These are phyloP conservation scores for Oryza glaberrima DNA, from an alignment of 176 grass and related monocot species.

Conservation along the genomic window DNA sequence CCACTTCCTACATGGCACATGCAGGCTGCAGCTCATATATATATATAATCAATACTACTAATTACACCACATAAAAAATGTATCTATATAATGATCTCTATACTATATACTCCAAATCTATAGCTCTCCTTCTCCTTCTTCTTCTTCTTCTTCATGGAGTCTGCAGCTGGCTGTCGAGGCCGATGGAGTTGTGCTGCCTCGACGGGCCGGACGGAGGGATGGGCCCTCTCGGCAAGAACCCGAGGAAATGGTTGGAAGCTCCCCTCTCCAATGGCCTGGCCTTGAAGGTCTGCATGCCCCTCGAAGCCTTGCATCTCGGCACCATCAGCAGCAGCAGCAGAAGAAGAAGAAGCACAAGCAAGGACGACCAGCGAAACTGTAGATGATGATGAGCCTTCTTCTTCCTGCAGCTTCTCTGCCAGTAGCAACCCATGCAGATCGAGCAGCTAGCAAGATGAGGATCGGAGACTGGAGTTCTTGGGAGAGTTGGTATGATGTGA, in stretches of 20 bases:
- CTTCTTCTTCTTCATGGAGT: constrained; percentile 26
- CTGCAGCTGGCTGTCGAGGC: constrained; percentile 48
- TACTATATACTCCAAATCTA: not conserved
- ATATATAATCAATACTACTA: not conserved
- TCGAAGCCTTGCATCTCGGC: constrained; percentile 61
- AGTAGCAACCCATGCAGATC: constrained; percentile 15
- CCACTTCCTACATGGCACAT: constrained; percentile 11
- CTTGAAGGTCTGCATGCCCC: constrained; percentile 64
- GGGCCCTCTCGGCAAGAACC: constrained; percentile 64
- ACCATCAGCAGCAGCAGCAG: not conserved
- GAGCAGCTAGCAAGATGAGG: not conserved
- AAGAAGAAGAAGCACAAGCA: constrained; percentile 48
- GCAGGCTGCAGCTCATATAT: not conserved
- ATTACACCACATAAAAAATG: not conserved
- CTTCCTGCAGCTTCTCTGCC: constrained; percentile 1
- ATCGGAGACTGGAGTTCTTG: not conserved
- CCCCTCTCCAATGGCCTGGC: constrained; percentile 51
- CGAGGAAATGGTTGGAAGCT: constrained; percentile 53
- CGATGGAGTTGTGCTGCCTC: constrained; percentile 84
- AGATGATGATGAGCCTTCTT: not conserved
- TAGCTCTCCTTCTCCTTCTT: constrained; percentile 3
- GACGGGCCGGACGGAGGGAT: constrained; percentile 74
- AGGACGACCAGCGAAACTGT: constrained; percentile 20
- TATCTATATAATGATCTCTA: not conserved
- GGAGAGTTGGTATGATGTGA: constrained; percentile 11